A percentile compares a stretch with the other conserved stretches of the same genome.
Evolutionary conservation across 352 stramenopile species (phyloP).

Genomic region (Plasmopara muralis): DNA sequence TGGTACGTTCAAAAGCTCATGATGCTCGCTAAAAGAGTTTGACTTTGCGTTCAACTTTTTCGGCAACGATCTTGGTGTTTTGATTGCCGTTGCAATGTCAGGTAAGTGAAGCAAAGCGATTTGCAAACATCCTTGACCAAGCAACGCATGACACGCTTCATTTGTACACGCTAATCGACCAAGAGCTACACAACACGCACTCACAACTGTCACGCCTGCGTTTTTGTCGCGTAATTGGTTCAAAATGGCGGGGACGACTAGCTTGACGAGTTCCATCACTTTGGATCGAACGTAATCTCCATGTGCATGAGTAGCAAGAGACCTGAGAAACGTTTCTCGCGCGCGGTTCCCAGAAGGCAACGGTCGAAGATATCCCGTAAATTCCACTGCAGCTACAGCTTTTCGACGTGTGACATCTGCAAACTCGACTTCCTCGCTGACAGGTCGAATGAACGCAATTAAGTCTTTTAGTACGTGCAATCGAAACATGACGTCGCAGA

Average conservation of each 20-base stretch:
- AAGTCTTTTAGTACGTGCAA: slow-evolving; percentile 70
- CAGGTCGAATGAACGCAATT: slow-evolving; percentile 38
- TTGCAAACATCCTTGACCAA: slow-evolving; percentile 49
- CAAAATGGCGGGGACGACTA: slow-evolving; percentile 49
- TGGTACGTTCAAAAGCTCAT: slow-evolving; percentile 45
- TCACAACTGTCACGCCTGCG: slow-evolving; percentile 25
- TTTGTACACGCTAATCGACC: slow-evolving; percentile 63
- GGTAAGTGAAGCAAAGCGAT: slow-evolving; percentile 51
- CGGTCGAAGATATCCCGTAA: slow-evolving; percentile 52
- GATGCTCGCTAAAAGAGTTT: slow-evolving; percentile 34
- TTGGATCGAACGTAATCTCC: slow-evolving; percentile 38
- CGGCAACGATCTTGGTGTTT: slow-evolving; percentile 4
- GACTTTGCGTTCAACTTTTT: slow-evolving; percentile 17
- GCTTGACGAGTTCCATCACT: slow-evolving; percentile 36
- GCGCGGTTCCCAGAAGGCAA: slow-evolving; percentile 46
- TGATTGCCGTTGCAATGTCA: slow-evolving; percentile 28
- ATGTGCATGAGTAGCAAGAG: slow-evolving; percentile 19
- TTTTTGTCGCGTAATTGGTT: slow-evolving; percentile 52
- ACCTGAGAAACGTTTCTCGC: slow-evolving; percentile 38
- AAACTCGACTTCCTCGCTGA: slow-evolving; percentile 47
- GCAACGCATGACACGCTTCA: slow-evolving; percentile 31
- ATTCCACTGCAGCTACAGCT: slow-evolving; percentile 46
- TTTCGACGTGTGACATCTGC: slow-evolving; percentile 30
- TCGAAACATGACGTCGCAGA: slow-evolving; percentile 55
- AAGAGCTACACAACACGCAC: slow-evolving; percentile 47